These are phyloP conservation scores for Botrytis hyacinthi DNA, from an alignment of 2,329 filamentous ascomycete genomes.

Conservation along the genomic window DNA sequence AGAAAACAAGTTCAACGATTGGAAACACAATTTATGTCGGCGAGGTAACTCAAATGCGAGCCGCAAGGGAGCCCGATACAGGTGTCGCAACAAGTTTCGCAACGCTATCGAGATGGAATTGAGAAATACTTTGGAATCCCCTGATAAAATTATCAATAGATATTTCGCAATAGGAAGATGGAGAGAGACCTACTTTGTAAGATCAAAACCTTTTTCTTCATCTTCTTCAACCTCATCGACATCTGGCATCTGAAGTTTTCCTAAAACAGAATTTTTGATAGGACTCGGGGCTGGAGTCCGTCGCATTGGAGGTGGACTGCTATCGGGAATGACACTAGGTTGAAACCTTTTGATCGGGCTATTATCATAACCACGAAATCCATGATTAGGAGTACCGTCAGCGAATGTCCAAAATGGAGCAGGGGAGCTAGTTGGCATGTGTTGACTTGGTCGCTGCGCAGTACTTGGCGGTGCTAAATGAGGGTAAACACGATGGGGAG, in stretches of 20 bases:
- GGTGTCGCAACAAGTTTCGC: constrained; percentile 24
- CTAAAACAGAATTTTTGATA: constrained; percentile 27
- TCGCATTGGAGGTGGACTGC: constrained; percentile 51
- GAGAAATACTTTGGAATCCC: constrained; percentile 62
- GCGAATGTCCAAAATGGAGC: constrained; percentile 89
- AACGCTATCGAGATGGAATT: constrained; percentile 52
- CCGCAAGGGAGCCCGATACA: background rate
- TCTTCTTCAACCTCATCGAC: constrained; percentile 36
- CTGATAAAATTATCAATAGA: constrained; percentile 37
- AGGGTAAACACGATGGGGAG: constrained; percentile 70
- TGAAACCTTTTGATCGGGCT: constrained; percentile 53
- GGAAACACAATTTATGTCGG: background rate
- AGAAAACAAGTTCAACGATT: background rate
- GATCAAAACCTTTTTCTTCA: constrained; percentile 35
- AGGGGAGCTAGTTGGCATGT: constrained; percentile 81
- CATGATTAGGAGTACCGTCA: constrained; percentile 64
- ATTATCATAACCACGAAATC: constrained; percentile 51
- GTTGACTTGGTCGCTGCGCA: constrained; percentile 76
- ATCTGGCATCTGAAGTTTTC: constrained; percentile 27
- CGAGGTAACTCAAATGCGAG: background rate
- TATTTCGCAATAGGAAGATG: background rate
- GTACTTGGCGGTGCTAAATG: constrained; percentile 77
- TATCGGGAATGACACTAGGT: constrained; percentile 48
- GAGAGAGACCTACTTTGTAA: constrained; percentile 32
- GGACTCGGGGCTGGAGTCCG: constrained; percentile 34